These are phyloP conservation scores for Lolium perenne DNA, from an alignment of 176 grass and related monocot species.

Conservation along the genomic window DNA sequence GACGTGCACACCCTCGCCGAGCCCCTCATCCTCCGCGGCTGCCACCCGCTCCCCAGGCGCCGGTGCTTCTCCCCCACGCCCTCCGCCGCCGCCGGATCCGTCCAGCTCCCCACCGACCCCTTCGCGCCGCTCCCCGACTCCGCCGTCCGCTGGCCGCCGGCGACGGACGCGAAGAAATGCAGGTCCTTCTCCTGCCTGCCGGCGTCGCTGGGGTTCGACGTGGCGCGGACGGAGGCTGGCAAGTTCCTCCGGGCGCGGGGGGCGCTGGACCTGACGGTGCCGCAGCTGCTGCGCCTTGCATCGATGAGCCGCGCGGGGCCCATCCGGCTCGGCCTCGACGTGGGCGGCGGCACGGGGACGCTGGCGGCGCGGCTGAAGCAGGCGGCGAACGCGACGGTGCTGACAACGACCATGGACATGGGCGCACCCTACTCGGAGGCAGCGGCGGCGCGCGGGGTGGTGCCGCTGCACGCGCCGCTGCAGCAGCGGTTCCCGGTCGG, in stretches of 20 bases:
- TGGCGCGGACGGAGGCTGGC: constrained; percentile 55
- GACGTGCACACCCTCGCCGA: constrained; percentile 63
- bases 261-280: constrained; percentile 69
- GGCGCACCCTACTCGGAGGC: constrained; percentile 86
- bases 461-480: constrained; percentile 86
- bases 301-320: constrained; percentile 69
- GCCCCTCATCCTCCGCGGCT: constrained; percentile 85
- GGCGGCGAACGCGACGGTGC: constrained; percentile 75
- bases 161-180: constrained; percentile 45
- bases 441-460: constrained; percentile 70
- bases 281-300: constrained; percentile 86
- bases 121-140: constrained; percentile 69
- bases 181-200: constrained; percentile 62
- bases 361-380: constrained; percentile 76
- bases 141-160: constrained; percentile 62
- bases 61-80: constrained; percentile 68
- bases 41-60: constrained; percentile 72
- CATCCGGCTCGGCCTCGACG: constrained; percentile 77
- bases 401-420: constrained; percentile 86
- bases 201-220: constrained; percentile 60
- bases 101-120: constrained; percentile 63
- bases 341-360: constrained; percentile 79
- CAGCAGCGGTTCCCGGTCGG: constrained; percentile 85
- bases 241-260: constrained; percentile 63
- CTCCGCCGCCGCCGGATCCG: constrained; percentile 33